Evolutionary conservation across 192 early-diverging fungal species (phyloP).

Genomic region (Funneliformis mosseae): DNA sequence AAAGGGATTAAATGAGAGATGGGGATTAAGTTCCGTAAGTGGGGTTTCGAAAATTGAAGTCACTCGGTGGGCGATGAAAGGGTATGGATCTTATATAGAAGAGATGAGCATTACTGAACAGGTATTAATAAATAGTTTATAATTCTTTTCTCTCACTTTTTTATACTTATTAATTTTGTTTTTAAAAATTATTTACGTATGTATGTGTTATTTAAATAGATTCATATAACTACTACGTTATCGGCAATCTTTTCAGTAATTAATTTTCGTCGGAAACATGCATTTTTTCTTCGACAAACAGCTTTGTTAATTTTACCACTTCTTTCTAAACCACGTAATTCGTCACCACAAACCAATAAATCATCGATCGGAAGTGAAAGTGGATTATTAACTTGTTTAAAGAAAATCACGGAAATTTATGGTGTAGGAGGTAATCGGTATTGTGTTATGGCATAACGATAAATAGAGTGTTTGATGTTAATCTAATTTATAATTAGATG

Average conservation of each 20-base stretch:
- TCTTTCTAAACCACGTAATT: constrained; percentile 43
- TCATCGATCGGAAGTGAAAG: constrained; percentile 39
- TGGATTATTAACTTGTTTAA: constrained; percentile 66
- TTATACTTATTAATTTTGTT: not conserved
- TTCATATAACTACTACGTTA: constrained; percentile 54
- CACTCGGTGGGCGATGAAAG: constrained; percentile 65
- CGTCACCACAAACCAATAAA: constrained; percentile 35
- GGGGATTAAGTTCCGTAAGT: constrained; percentile 43
- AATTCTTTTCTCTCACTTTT: not conserved
- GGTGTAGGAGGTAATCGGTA: constrained; percentile 58
- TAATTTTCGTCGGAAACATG: constrained; percentile 65
- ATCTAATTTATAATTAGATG: not conserved
- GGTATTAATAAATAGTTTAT: constrained; percentile 35
- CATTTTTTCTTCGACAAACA: constrained; percentile 71
- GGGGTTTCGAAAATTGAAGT: constrained; percentile 57
- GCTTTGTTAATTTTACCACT: constrained; percentile 48
- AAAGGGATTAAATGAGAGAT: constrained; percentile 34
- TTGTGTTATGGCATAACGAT: no score
- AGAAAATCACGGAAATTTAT: constrained; percentile 68
- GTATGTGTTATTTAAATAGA: constrained; percentile 33
- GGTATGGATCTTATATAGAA: constrained; percentile 53
- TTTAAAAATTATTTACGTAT: not conserved
- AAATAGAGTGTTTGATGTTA: not conserved
- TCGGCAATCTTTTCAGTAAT: constrained; percentile 62
- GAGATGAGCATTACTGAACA: constrained; percentile 62